These are phyloP conservation scores for Alternaria gaisen DNA, from an alignment of 2,329 filamentous ascomycete genomes.

Conservation along the genomic window DNA sequence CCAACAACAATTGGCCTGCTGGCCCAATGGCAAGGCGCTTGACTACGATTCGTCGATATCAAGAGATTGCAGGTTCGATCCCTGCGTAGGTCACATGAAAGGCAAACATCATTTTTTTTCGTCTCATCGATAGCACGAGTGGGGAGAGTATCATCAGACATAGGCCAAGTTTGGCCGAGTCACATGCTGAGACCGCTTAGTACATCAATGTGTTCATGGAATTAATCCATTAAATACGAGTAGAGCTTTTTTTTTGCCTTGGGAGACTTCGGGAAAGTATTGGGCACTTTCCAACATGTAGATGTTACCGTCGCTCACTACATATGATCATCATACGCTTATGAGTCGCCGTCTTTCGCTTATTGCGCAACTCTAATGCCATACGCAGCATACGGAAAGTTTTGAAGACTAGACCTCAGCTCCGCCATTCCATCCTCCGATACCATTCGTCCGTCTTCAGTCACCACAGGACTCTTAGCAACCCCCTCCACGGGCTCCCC, in stretches of 20 bases:
- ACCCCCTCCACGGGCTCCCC: neutral
- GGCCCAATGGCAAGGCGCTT: conserved; percentile 67
- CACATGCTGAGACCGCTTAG: neutral
- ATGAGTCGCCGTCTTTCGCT: neutral
- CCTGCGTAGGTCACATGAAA: neutral
- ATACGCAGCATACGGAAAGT: conserved; percentile 8
- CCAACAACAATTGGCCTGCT: conserved; percentile 39
- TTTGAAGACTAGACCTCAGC: conserved; percentile 1
- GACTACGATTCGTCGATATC: conserved; percentile 57
- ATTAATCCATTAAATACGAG: neutral
- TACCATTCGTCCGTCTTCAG: neutral
- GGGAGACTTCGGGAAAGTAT: too few species aligned
- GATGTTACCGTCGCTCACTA: neutral
- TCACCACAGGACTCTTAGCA: neutral
- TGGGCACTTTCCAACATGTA: too few species aligned
- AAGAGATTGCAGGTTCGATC: neutral
- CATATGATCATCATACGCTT: too few species aligned
- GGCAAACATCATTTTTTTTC: neutral
- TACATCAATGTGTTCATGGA: neutral
- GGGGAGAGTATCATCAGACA: neutral
- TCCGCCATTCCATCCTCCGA: conserved; percentile 11
- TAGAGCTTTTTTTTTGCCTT: neutral
- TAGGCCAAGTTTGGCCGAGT: neutral
- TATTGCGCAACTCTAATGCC: neutral
- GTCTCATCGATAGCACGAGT: neutral